A percentile compares a stretch with the other conserved stretches of the same genome.
Evolutionary conservation across 345 rosid species (phyloP).

Genomic region (Cardiospermum halicacabum): DNA sequence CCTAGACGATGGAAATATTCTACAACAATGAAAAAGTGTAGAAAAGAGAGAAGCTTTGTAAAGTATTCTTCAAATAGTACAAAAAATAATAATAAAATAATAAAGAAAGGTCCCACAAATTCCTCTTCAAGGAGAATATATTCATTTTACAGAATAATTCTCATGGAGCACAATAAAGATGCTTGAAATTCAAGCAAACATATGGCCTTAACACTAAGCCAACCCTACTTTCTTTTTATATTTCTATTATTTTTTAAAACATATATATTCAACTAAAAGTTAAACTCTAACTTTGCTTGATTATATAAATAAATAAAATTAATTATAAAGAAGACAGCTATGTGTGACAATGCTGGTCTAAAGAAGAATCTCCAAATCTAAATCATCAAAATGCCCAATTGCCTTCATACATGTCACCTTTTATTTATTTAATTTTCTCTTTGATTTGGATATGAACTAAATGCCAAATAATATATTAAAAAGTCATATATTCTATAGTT

Average conservation of each 20-base stretch:
- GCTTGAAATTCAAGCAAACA: slow-evolving; percentile 88
- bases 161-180: slow-evolving; percentile 50
- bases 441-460: slow-evolving; percentile 11
- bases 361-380: slow-evolving; percentile 36
- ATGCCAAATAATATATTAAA: slow-evolving; percentile 17
- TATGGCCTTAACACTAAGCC: slow-evolving; percentile 50
- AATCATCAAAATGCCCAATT: slow-evolving; percentile 6
- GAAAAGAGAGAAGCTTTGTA: slow-evolving; percentile 19
- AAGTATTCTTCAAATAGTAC: slow-evolving; percentile 26
- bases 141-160: slow-evolving; percentile 70
- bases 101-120: slow-evolving; percentile 32
- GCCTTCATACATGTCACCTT: background rate
- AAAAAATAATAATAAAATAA: no score
- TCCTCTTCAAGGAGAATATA: slow-evolving; percentile 56
- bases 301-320: no score
- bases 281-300: slow-evolving; percentile 51
- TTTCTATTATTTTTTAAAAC: slow-evolving; percentile 2
- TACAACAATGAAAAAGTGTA: background rate
- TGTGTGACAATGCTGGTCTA: slow-evolving; percentile 11
- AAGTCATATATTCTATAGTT: background rate
- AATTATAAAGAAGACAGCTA: slow-evolving; percentile 22
- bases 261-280: slow-evolving; percentile 45
- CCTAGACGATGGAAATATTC: no score
- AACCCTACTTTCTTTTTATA: slow-evolving; percentile 41
- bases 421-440: no score